Conservation (phyloP, 768 basidiomycete species). For the Suillus tomentosus region DNA sequence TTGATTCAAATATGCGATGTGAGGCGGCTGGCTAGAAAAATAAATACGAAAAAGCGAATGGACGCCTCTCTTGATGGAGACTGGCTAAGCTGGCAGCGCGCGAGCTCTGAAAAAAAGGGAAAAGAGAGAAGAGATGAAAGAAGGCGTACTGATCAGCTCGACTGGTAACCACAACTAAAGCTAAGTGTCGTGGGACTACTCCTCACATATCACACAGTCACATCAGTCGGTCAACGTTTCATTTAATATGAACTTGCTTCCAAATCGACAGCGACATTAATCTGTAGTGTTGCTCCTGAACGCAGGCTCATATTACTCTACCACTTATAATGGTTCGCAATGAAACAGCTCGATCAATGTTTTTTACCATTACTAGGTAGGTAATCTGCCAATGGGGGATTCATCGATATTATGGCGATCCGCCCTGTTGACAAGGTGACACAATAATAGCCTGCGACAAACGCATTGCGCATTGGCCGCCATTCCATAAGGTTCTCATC, state of each 20-base stretch:
- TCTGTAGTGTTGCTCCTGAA: neutral
- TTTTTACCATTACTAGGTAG: neutral
- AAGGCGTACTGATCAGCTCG: neutral
- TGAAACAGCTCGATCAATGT: neutral
- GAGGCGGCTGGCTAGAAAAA: conserved; percentile 2
- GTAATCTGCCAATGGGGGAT: neutral
- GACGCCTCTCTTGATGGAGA: conserved; percentile 10
- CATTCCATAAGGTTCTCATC: neutral
- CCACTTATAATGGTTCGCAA: neutral
- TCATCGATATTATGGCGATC: too few relatives aligned
- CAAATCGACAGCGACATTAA: neutral
- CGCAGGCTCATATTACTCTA: neutral
- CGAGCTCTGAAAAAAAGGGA: conserved; percentile 1
- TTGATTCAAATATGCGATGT: conserved; percentile 4
- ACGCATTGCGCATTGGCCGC: neutral
- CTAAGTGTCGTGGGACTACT: conserved; percentile 3
- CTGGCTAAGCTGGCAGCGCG: conserved; percentile 6
- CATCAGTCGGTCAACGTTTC: neutral
- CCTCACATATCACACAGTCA: neutral
- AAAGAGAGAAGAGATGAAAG: neutral
- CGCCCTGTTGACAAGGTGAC: neutral
- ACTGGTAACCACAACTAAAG: conserved; percentile 1
- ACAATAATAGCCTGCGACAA: neutral
- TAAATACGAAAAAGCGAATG: conserved; percentile 10
- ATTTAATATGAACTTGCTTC: neutral